These are phyloP conservation scores for Alnus glutinosa DNA, from an alignment of 306 rosid genomes.

Conservation along the genomic window DNA sequence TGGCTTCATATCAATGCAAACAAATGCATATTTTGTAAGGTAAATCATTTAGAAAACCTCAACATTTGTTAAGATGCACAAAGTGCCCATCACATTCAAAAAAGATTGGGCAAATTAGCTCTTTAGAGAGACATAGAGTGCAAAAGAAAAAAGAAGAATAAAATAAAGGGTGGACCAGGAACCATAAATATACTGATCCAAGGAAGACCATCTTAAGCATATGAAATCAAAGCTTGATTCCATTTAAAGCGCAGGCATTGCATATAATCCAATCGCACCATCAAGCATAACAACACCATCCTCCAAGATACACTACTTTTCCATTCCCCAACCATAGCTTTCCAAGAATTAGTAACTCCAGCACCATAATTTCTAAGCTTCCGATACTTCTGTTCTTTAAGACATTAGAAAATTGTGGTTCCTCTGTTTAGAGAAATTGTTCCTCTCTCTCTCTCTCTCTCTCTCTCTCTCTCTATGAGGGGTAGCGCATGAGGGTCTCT, in stretches of 20 bases:
- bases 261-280: not conserved
- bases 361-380: not conserved
- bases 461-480: too few species aligned
- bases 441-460: too few species aligned
- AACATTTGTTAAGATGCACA: not conserved
- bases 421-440: too few species aligned
- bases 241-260: not conserved
- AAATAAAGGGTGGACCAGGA: not conserved
- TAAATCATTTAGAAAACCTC: not conserved
- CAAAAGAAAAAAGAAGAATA: not conserved
- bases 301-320: not conserved
- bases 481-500: too few species aligned
- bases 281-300: too few species aligned
- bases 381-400: too few species aligned
- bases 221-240: too few species aligned
- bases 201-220: not conserved
- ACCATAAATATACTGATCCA: not conserved
- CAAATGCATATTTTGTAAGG: not conserved
- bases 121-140: not conserved
- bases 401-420: too few species aligned
- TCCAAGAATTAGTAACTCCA: not conserved
- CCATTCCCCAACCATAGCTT: not conserved
- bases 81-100: not conserved
- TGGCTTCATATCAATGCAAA: not conserved
- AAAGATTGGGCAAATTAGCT: not conserved